Base-by-base conservation (phyloP, 1,139 yeast species). In the Suhomyces choctaworum region DNA sequence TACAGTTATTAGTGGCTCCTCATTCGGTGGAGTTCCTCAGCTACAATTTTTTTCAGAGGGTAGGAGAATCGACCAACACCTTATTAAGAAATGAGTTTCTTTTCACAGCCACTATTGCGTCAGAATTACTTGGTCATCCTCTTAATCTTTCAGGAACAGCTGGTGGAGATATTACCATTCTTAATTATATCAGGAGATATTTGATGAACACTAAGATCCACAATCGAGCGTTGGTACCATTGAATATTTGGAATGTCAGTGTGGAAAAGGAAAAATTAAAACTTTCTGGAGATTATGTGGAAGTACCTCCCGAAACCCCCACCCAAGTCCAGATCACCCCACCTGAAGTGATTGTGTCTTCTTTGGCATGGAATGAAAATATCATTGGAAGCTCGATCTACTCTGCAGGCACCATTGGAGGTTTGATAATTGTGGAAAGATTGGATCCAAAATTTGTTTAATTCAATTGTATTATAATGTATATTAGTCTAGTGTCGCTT, bases 391-490 rank as follows among this genome's bases (percentile, higher is more conserved):
- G 79, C n/a, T 78, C 80, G 11, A 67, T 75, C 56, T 83, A 73
- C 56, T 82, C 82, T 3, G 81, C 82, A n/a, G 80, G 80, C 1
- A 73, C 83, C 11, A 73, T 76, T 5, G 65, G 78, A 4, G 97
- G 96, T 0, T 50, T 88, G 16, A 48, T 88, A 7, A 64, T 88
- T 1, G 52, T 88, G 12, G 95, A 85, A 45, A 63, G 75, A 43
- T 56, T 82, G 32, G 72, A 63, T 39, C 66, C 65, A 21, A 43
- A 37, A 26, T 37, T 26, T 19, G 10, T 7, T 7, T 22, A 11
- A 14, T 4, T 16, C 6, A 11, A 20, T 3, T 33, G 36, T 34
- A 34, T 16, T 29, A 30, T 30, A 29, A 26, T 32, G 28, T 29
- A 31, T 29, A 30, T 30, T 23, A 30, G 15, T 27, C 13, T 14